Evolutionary conservation across 2,329 filamentous ascomycete genomes (phyloP), one percentile per base, ranked within the genome.

Genomic region (Zymoseptoria crescenta): DNA sequence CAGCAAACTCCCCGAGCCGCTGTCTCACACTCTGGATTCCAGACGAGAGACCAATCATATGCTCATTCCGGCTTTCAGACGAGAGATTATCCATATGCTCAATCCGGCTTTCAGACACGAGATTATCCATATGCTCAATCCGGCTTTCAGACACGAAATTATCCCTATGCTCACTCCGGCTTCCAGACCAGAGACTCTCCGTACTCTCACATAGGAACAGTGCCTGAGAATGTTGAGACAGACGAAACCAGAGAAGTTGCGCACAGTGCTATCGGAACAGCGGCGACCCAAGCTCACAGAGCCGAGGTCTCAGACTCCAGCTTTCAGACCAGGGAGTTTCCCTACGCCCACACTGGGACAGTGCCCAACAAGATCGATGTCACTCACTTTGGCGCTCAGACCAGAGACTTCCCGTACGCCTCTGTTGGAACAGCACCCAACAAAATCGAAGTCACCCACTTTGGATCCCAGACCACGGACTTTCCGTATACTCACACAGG

Each of bases 161-260:
- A 16, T 6, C 35, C 35, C 16, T 45, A 45, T 13, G 60, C 58
- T 27, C 55, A 55, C 28, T 58, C 64, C 45, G 28, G 35, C 35
- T 45, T 45, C 35, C 35, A 45, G 35, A 45, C 35, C 3, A 45
- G 59, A 74, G 16, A 60, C 65, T 48, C 68, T 70, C 41, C 73
- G 72, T 41, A 62, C 64, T 8, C 63, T 74, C 27, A 65, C 67
- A 49, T 62, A 68, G 29, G 69, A 73, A 57, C 61, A 65, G 35
- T 24, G 24, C 24, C 24, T 24, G 24, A 24, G 24, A 24, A 24
- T 24, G 24, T 24, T 24, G 24, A 24, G 4, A 24, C 24, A 24
- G 24, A 24, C 24, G 24, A 24, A 24, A 24, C 24, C 24, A 24
- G 24, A 24, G 24, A 24, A 4, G 24, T 24, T 24, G 24, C 24